Conservation (phyloP, 2,329 filamentous ascomycete genomes). For the Cyphellophora europaea region DNA sequence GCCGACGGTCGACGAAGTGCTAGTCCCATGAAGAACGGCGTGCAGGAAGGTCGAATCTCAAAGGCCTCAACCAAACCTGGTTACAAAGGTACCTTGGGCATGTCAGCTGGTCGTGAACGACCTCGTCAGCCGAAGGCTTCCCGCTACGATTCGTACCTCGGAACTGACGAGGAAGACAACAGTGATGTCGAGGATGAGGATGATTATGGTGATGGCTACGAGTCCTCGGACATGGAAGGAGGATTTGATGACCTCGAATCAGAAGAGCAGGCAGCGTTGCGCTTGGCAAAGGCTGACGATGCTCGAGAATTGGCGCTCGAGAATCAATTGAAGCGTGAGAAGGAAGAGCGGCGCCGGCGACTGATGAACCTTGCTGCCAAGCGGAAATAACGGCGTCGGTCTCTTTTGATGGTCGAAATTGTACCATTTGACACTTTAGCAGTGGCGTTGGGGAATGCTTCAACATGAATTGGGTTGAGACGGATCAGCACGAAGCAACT, state of each 20-base stretch:
- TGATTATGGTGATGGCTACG: constrained; percentile 32
- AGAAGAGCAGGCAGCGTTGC: constrained; percentile 34
- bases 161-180: constrained; percentile 39
- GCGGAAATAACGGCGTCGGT: constrained; percentile 14
- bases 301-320: constrained; percentile 35
- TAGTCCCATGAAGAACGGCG: constrained; percentile 24
- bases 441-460: constrained; percentile 13
- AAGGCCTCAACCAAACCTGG: constrained; percentile 18
- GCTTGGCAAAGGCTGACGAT: constrained; percentile 34
- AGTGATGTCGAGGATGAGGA: constrained; percentile 29
- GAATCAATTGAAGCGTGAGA: constrained; percentile 35
- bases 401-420: constrained; percentile 1
- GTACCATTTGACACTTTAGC: constrained; percentile 9
- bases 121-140: constrained; percentile 19
- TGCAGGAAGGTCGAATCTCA: constrained; percentile 29
- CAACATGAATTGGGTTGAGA: too few species aligned
- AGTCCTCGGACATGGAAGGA: constrained; percentile 43
- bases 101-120: constrained; percentile 22
- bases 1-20: constrained; percentile 10
- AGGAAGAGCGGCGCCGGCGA: constrained; percentile 35
- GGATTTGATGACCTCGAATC: constrained; percentile 35
- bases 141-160: constrained; percentile 31
- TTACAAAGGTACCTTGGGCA: constrained; percentile 35
- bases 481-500: too few species aligned
- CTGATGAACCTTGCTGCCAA: constrained; percentile 27